These are phyloP conservation scores for Lichtheimia ornata DNA, from an alignment of 371 early-diverging fungal genomes.

Conservation along the genomic window DNA sequence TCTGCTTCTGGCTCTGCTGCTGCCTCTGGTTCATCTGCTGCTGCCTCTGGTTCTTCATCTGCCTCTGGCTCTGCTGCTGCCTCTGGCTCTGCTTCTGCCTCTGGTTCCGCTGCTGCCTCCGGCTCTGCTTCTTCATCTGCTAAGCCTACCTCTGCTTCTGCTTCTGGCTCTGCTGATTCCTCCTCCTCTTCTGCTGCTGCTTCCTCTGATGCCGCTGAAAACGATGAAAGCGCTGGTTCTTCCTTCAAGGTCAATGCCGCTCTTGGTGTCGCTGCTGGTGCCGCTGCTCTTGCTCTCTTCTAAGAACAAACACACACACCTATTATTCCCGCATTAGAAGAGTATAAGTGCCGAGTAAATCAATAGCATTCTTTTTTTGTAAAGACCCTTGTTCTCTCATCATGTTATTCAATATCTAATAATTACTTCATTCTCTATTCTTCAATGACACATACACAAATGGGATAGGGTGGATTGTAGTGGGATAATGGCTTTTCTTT, in stretches of 20 bases:
- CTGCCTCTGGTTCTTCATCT: conserved; percentile 5
- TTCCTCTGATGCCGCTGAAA: background rate
- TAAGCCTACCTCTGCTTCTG: background rate
- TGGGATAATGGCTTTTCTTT: no score
- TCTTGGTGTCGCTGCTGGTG: conserved; percentile 11
- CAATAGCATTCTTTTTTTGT: no score
- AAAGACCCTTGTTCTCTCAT: no score
- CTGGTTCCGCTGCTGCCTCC: background rate
- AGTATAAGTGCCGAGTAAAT: no score
- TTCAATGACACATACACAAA: no score
- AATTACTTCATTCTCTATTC: no score
- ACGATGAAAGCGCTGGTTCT: conserved; percentile 2
- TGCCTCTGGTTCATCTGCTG: conserved; percentile 7
- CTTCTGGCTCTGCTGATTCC: background rate
- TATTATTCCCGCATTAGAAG: no score
- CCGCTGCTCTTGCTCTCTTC: conserved; percentile 13
- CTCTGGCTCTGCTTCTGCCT: background rate
- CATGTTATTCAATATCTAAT: no score
- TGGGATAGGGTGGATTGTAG: no score
- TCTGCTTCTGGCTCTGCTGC: conserved; percentile 13
- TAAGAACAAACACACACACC: background rate
- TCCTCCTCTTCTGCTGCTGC: background rate
- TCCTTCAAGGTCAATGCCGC: conserved; percentile 5
- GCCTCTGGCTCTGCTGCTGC: conserved; percentile 8
- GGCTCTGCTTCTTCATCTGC: background rate